A percentile compares a stretch with the other conserved stretches of the same genome.
Conservation (phyloP, 441 rosid genomes). For the Mallotus japonicus region DNA sequence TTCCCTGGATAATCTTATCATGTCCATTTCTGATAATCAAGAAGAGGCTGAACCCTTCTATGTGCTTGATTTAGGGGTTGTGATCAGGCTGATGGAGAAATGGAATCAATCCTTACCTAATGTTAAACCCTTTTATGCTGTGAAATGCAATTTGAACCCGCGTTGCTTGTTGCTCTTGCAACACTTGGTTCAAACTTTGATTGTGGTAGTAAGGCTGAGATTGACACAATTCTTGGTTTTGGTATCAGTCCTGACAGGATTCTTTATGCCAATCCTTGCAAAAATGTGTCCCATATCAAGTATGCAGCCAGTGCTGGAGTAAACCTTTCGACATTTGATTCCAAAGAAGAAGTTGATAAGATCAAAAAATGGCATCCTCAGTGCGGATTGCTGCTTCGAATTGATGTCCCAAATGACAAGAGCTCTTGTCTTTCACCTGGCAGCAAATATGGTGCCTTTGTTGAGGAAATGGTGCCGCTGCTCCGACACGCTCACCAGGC, state of each 20-base stretch:
- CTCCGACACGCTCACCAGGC: slow-evolving; percentile 18
- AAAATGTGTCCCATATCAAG: slow-evolving; percentile 21
- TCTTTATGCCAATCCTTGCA: slow-evolving; percentile 24
- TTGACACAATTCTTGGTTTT: slow-evolving; percentile 11
- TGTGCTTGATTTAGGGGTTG: slow-evolving; percentile 17
- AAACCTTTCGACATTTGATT: slow-evolving; percentile 24
- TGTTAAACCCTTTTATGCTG: slow-evolving; percentile 19
- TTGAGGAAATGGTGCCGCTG: slow-evolving; percentile 8
- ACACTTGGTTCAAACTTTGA: slow-evolving; percentile 14
- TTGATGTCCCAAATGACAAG: slow-evolving; percentile 2
- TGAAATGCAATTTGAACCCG: slow-evolving; percentile 18
- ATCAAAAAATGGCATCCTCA: slow-evolving; percentile 24
- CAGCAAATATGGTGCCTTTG: slow-evolving; percentile 10
- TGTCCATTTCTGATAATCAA: slow-evolving; percentile 7
- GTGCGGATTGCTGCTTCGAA: slow-evolving; percentile 11
- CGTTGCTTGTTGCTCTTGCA: slow-evolving; percentile 15
- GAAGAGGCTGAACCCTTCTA: slow-evolving; percentile 17
- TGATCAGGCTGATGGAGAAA: neutral
- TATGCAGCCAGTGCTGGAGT: slow-evolving; percentile 20
- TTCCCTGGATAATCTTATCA: neutral
- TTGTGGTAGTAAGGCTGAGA: slow-evolving; percentile 15
- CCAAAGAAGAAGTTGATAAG: slow-evolving; percentile 21
- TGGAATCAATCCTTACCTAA: slow-evolving; percentile 12
- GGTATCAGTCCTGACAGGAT: slow-evolving; percentile 22
- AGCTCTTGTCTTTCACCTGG: neutral